Base-by-base conservation (phyloP, 106 monocot genomes). In the Phalaenopsis aphrodite region DNA sequence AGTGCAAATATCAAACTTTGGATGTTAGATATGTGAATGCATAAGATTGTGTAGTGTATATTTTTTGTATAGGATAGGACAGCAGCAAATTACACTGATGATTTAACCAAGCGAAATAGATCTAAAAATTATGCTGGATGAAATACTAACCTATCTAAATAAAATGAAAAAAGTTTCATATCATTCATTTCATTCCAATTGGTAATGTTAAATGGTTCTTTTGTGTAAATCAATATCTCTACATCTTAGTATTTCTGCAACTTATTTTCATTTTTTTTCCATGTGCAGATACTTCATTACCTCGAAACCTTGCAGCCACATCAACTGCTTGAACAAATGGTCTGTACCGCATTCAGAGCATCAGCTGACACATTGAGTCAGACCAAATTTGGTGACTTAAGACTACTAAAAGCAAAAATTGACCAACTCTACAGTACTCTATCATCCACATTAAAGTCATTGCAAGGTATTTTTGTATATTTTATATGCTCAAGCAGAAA, bases 261-360 rank as follows among this genome's bases (percentile, higher is more conserved):
- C n/a, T 61, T 61, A n/a, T 61, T 61, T 61, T 21, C n/a, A 61
- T 7, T 61, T 61, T 4, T 21, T 12, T 43, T 45, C 19, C 19
- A 67, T 55, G 16, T 78, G 71, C 89, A 98, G 98, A 74, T 93
- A 71, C 82, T 98, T 52, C 98, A 98, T 86, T 98, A 98, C 71
- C 75, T 98, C 42, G 98, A 98, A 83, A 98, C 98, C 79, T 80
- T 98, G 76, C 86, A 79, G 47, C 98, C 98, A n/a, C 87, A 87
- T 47, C 89, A 89, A 72, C 87, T 98, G 19, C 89, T 94, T 55
- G 91, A 85, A 78, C 98, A 98, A 88, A 94, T 98, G 89, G 85
- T 98, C 17, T 91, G 82, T 86, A 94, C 94, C 81, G 87, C 91
- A 37, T 98, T 98, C 81, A 92, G 87, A 86, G 89, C 89, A 48